These are phyloP conservation scores for Aurinia saxatilis DNA, from an alignment of 345 rosid genomes.

Conservation along the genomic window DNA sequence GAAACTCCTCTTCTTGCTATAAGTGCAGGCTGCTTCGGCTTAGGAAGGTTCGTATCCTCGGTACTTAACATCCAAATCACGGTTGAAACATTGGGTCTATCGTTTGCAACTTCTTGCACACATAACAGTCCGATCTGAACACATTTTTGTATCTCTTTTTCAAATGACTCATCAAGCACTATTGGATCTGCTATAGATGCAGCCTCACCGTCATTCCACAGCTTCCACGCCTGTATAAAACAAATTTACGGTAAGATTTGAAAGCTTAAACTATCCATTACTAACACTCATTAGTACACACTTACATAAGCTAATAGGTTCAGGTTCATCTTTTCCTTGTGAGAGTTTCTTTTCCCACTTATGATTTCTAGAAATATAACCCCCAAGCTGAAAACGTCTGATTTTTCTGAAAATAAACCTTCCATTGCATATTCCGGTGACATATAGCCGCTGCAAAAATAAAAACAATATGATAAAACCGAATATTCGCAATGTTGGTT, in stretches of 20 bases:
- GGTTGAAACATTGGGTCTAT: no score
- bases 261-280: conserved; percentile 6
- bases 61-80: no score
- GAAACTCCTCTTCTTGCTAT: no score
- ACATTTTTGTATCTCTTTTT: no score
- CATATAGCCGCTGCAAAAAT: conserved; percentile 41
- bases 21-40: no score
- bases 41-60: no score
- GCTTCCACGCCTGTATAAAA: conserved; percentile 31
- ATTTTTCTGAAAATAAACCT: conserved; percentile 40
- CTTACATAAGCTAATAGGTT: conserved; percentile 36
- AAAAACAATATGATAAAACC: no score
- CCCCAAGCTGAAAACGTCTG: conserved; percentile 11
- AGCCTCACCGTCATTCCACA: conserved; percentile 28
- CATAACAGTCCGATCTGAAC: no score
- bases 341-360: conserved; percentile 37
- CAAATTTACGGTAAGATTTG: not conserved
- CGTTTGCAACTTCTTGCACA: no score
- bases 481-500: no score
- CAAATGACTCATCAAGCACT: no score
- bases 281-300: not conserved
- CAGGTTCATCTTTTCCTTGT: conserved; percentile 17
- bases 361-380: not conserved
- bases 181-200: no score
- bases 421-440: conserved; percentile 41